These are phyloP conservation scores for Saccharomycopsis crataegensis DNA, from an alignment of 1,139 yeast genomes.

Conservation along the genomic window DNA sequence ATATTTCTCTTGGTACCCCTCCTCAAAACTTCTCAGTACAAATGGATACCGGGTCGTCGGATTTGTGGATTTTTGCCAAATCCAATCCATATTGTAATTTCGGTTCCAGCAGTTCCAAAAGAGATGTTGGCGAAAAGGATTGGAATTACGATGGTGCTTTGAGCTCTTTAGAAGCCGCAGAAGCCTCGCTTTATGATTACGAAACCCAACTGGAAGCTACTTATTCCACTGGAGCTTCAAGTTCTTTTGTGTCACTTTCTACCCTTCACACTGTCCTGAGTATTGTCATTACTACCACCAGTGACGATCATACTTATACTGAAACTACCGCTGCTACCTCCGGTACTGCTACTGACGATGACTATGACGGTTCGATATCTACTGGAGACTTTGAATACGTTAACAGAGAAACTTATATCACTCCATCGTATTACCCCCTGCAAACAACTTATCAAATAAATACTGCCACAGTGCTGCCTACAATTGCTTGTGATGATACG, in stretches of 20 bases:
- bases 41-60: constrained; percentile 49
- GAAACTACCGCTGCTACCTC: background rate
- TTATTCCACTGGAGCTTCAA: no score
- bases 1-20: constrained; percentile 85
- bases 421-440: background rate
- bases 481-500: constrained; percentile 29
- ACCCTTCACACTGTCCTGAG: no score
- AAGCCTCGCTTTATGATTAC: no score
- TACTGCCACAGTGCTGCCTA: constrained; percentile 8
- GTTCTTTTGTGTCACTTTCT: no score
- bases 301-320: background rate
- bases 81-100: constrained; percentile 26
- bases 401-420: background rate
- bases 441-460: background rate
- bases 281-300: no score
- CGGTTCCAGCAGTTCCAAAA: background rate
- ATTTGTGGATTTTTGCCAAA: constrained; percentile 38
- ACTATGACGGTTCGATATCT: background rate
- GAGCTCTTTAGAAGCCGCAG: no score
- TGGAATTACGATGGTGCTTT: no score
- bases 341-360: background rate
- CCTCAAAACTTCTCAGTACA: constrained; percentile 47
- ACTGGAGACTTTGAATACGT: background rate
- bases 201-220: no score
- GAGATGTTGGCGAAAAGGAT: background rate